Base-by-base conservation (phyloP, 257 asterid species). In the Striga asiatica region DNA sequence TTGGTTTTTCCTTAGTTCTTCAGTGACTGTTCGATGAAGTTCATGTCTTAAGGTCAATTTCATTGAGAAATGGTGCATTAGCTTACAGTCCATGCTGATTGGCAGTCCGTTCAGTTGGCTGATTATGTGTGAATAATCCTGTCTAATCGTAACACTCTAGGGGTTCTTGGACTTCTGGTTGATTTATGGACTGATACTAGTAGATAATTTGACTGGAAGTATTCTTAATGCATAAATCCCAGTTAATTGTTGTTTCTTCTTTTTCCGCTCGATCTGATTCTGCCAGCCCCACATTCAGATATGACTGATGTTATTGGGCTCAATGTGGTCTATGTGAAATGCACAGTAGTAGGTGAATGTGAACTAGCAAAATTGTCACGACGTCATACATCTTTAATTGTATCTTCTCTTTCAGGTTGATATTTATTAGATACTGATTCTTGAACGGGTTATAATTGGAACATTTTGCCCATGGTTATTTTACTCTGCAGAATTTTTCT, bases 11-110 rank as follows among this genome's bases (percentile, higher is more conserved):
- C 31, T 20, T 25, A 41, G 54, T 12, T 63, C 50, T 58, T n/a
- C 47, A 25, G 70, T 23, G 28, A 2, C 47, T 34, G 23, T 22
- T 38, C n/a, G 12, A 20, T 13, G 46, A 41, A 50, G 41, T 34
- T 59, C 41, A 34, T 60, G 18, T 54, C 50, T 56, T 57, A 61
- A n/a, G 59, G 49, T 56, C 61, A 67, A 56, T 45, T 60, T 27
- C 54, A 53, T 35, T n/a, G n/a, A n/a, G n/a, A n/a, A n/a, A n/a
- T n/a, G n/a, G 37, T 54, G 70, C 38, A 53, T 66, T 71, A 50
- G 25, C 58, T 43, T 57, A 7, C 31, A 54, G 46, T 56, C 69
- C 63, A 52, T 57, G 73, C 65, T 38, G 62, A 43, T n/a, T 17
- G 70, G 46, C 14, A 56, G 47, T 56, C 24, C 57, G 55, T 46